Percentiles rank a stretch among this genome's conserved stretches.
phyloP scores from a whole-genome alignment of 1,284 basidiomycete genomes.

The Lentinula novae-zelandiae region DNA sequence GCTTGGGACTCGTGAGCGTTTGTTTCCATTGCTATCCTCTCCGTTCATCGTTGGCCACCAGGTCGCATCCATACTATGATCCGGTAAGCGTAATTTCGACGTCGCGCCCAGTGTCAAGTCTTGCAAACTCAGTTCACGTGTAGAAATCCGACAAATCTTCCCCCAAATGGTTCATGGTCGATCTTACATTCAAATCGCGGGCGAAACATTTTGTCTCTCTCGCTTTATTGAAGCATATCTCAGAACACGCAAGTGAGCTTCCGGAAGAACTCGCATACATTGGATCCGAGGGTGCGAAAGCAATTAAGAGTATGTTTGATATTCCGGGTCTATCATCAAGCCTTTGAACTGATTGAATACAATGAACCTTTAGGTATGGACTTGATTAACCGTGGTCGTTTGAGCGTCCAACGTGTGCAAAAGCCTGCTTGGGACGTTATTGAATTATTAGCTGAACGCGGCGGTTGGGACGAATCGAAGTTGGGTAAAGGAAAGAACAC shows the following conservation, averaged over 20 bases:
- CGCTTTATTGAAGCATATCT: constrained; percentile 68
- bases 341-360: neutral
- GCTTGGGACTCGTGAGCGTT: constrained; percentile 79
- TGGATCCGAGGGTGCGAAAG: constrained; percentile 51
- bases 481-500: constrained; percentile 2
- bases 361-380: constrained; percentile 56
- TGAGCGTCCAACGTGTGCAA: constrained; percentile 85
- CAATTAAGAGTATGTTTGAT: constrained; percentile 53
- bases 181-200: constrained; percentile 69
- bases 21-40: constrained; percentile 11
- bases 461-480: constrained; percentile 58
- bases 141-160: constrained; percentile 73
- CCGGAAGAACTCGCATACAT: constrained; percentile 65
- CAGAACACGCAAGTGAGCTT: constrained; percentile 28
- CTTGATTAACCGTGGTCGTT: constrained; percentile 77
- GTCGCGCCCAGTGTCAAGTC: neutral
- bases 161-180: constrained; percentile 95
- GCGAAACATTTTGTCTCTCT: constrained; percentile 78
- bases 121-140: neutral
- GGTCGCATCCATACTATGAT: constrained; percentile 87
- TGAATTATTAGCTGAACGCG: constrained; percentile 61
- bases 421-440: constrained; percentile 71
- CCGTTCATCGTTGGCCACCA: constrained; percentile 26
- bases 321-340: neutral
- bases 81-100: constrained; percentile 39